Evolutionary conservation across 2,329 filamentous ascomycete species (phyloP).

Genomic region (Epichloe festucae): DNA sequence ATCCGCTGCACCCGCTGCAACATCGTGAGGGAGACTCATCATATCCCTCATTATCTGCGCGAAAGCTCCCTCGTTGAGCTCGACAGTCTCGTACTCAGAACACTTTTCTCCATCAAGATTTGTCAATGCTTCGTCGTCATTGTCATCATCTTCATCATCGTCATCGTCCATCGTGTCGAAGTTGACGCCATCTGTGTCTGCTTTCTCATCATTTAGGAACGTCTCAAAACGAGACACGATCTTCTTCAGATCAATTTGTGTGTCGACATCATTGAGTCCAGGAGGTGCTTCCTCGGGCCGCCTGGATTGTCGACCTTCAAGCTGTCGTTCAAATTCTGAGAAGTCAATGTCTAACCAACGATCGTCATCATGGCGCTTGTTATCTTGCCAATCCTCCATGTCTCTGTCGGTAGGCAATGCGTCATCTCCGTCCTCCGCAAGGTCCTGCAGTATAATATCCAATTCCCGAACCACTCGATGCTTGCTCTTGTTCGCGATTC

Average conservation of each 20-base stretch:
- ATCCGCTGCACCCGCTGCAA: neutral
- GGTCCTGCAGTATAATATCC: conserved; percentile 60
- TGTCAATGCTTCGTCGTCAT: conserved; percentile 40
- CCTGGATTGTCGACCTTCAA: conserved; percentile 38
- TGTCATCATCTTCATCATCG: conserved; percentile 36
- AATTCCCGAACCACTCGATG: conserved; percentile 62
- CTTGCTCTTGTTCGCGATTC: conserved; percentile 53
- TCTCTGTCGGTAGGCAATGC: conserved; percentile 58
- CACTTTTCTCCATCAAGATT: neutral
- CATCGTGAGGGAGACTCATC: conserved; percentile 50
- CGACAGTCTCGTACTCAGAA: conserved; percentile 61
- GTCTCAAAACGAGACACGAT: conserved; percentile 91
- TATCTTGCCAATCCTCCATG: conserved; percentile 55
- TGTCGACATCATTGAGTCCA: conserved; percentile 52
- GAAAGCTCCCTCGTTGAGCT: conserved; percentile 77
- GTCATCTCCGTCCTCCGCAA: conserved; percentile 55
- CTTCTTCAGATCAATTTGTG: conserved; percentile 68
- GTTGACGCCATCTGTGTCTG: conserved; percentile 67
- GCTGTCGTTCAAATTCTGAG: conserved; percentile 72
- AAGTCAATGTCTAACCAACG: conserved; percentile 88
- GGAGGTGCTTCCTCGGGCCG: conserved; percentile 18
- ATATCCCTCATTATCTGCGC: conserved; percentile 81
- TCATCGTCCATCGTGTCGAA: conserved; percentile 59
- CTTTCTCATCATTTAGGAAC: conserved; percentile 76
- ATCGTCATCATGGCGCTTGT: conserved; percentile 63